Evolutionary conservation across 495 filamentous ascomycete species (phyloP), one percentile per base, ranked within the genome.

Genomic region (Sporormia fimetaria): DNA sequence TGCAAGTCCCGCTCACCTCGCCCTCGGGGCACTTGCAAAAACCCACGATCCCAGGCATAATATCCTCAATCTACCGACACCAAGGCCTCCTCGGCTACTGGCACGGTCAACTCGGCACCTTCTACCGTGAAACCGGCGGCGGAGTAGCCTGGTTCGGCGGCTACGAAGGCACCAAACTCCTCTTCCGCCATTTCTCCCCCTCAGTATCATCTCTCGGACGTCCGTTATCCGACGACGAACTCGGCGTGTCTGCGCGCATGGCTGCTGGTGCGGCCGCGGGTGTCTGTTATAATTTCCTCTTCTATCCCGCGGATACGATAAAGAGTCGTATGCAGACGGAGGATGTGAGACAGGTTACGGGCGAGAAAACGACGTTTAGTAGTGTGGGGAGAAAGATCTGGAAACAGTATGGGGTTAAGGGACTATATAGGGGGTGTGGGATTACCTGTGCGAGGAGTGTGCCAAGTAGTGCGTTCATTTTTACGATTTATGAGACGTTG

Each of bases 391-490:
- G 59, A 37, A 68, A 73, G 12, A 55, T 99, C 26, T 96, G 86
- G 82, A 69, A 66, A 40, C 71, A 83, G 47, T 78, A 87, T 43
- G 92, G 90, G 1, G 34, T 95, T 16, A 78, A 71, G 50, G 86
- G 83, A 5, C 63, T 99, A 46, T 99, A 96, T 61, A 72, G 87
- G 30, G 90, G 90, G 4, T 99, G 90, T 51, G 90, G 90, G 11
- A 93, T 96, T 40, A 99, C 90, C 6, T 84, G 88, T 28, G 66
- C 73, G 21, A 72, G 90, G 37, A 79, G 84, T 15, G 87, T 85
- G 18, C 90, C 90, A 0, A 93, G 87, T 56, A 92, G 83, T n/a
- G 92, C 88, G 24, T 82, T 96, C 52, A 99, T 99, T 40, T 99
- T 98, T 56, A 80, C 87, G 26, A 71, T 95, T 22, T 95, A 83